Base-by-base conservation (phyloP, 805 yeast species). In the Saturnispora silvae region DNA sequence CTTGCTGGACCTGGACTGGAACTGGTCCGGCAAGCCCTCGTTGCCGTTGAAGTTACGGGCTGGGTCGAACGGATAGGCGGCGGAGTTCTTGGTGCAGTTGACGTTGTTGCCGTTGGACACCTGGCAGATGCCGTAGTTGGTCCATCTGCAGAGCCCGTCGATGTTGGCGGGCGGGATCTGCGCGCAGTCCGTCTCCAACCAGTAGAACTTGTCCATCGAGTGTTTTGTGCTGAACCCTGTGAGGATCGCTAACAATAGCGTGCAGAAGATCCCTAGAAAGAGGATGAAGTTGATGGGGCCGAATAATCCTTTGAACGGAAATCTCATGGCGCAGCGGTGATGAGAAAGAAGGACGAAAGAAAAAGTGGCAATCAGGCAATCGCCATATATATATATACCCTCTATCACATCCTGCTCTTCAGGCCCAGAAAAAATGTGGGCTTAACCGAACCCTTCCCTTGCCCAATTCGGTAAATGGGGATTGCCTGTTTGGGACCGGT, bases 61-160 rank as follows among this genome's bases (percentile, higher is more conserved):
- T 20, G 96, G 96, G 19, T 94, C 81, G 54, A 86, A 75, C 30
- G 95, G 85, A 60, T 68, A 77, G n/a, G 83, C 96, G 15, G 96
- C 81, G 32, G 57, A 53, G 51, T 68, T 69, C 16, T 57, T 41
- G 31, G 74, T 56, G 61, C 85, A 85, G 46, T 65, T 53, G 20
- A 47, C 31, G 57, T 75, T 66, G 2, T 34, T 7, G 38, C 72
- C 70, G 44, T 69, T 66, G 40, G 63, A 54, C 13, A 49, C 51
- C 27, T 49, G 54, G 49, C 77, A 70, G 35, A 68, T 65, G 44
- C 79, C 77, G 70, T 89, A 87, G 58, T 73, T 72, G 9, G 87
- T 81, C 96, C 96, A 87, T 49, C 87, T 75, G 27, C 49, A 45
- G 3, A 84, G 64, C 13, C 58, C 53, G 3, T 49, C 38, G 20